Base-by-base conservation (phyloP, 1,284 basidiomycete species). In the Cutaneotrichosporon sp. region DNA sequence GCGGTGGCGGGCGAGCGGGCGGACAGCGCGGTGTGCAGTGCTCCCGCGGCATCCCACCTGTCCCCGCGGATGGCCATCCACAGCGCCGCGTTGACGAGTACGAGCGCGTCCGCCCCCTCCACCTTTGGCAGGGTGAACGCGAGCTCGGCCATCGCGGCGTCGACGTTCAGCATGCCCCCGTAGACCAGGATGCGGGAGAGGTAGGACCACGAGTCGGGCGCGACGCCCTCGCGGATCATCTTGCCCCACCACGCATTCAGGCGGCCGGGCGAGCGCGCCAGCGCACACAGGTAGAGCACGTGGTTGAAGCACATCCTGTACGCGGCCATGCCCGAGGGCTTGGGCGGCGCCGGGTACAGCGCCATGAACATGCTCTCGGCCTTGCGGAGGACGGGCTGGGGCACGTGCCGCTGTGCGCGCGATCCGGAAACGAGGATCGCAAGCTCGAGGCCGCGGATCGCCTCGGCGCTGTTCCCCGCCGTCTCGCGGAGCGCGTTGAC, bases 1-100 rank as follows among this genome's bases (percentile, higher is more conserved):
- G n/a, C 36, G 14, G 22, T 14, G 34, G 56, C 53, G 18, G 36
- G 8, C 18, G 52, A 43, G 3, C 43, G 33, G 27, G 24, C 7
- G 13, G 18, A 27, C 34, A 65, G 55, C 3, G 54, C 50, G 5
- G 34, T 82, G 69, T 91, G 93, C 31, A 90, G 83, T 60, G 82
- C 81, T 53, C 78, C 72, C 3, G 86, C 86, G 31, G 87, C 70
- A 57, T 88, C 85, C 57, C 87, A 73, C 20, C 83, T 82, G 3
- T 81, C 79, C 49, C 82, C 82, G 29, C 81, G 80, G 8, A 56
- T 61, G 2, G 59, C 53, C 22, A 56, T 43, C 61, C 61, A 66
- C 66, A 85, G 85, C 14, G 86, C 83, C 65, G 88, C 89, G 66
- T 73, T 73, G 49, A 60, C 45, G 18, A 67, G 56, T 20, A 60